phyloP scores from a whole-genome alignment of 345 rosid species.

The Citrus sinensis region DVS_A1.0 CM039167.1:26638501-26639000 shows the following conservation, averaged over 20 bases:
- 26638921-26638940: neutral
- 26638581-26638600: conserved; percentile 25
- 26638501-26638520: conserved; percentile 4
- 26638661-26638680: conserved; percentile 28
- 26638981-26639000: neutral
- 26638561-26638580: conserved; percentile 20
- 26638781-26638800: conserved; percentile 70
- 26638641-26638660: conserved; percentile 52
- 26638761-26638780: conserved; percentile 94
- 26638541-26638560: conserved; percentile 16
- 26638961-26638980: neutral
- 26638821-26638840: conserved; percentile 54
- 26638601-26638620: conserved; percentile 95
- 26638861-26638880: conserved; percentile 81
- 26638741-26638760: conserved; percentile 80
- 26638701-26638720: conserved; percentile 46
- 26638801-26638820: conserved; percentile 39
- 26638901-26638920: conserved; percentile 49
- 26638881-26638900: conserved; percentile 94
- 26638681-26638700: conserved; percentile 38
- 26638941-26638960: neutral
- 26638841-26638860: conserved; percentile 98
- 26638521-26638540: conserved; percentile 12
- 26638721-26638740: conserved; percentile 38
- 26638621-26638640: conserved; percentile 85